phyloP scores from a whole-genome alignment of 495 filamentous ascomycete species.

The Cenococcum geophilum region DNA sequence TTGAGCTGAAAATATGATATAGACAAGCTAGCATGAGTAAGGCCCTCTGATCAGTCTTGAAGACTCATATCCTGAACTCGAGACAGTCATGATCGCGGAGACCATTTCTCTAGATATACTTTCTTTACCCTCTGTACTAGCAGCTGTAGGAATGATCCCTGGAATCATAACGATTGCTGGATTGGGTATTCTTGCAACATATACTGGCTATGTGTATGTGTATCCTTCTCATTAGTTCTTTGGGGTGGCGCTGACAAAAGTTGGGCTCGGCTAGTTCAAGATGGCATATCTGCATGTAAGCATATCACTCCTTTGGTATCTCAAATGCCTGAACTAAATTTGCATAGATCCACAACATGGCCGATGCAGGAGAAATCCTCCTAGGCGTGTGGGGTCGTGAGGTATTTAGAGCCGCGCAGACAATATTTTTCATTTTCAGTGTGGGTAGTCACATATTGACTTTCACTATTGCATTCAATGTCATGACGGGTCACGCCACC shows the following conservation, averaged over 20 bases:
- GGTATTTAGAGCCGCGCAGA: conserved; percentile 56
- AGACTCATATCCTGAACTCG: not conserved
- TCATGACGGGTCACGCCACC: conserved; percentile 54
- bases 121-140: conserved; percentile 28
- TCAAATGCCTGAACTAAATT: not conserved
- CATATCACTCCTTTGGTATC: not conserved
- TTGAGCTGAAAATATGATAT: not conserved
- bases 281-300: conserved; percentile 55
- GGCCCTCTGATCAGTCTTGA: not conserved
- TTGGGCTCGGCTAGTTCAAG: conserved; percentile 64
- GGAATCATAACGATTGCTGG: conserved; percentile 51
- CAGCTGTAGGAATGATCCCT: conserved; percentile 32
- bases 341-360: conserved; percentile 53
- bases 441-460: conserved; percentile 69
- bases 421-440: conserved; percentile 65
- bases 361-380: conserved; percentile 64
- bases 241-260: not conserved
- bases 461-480: conserved; percentile 64
- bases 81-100: conserved; percentile 36
- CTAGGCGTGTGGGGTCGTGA: conserved; percentile 58
- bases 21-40: conserved; percentile 7
- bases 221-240: not conserved
- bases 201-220: conserved; percentile 59
- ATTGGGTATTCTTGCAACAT: conserved; percentile 66
- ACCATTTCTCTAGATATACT: conserved; percentile 38